A percentile compares a stretch with the other conserved stretches of the same genome.
Conservation (phyloP, 129 eudicot species). For the Flaveria robusta region DNA sequence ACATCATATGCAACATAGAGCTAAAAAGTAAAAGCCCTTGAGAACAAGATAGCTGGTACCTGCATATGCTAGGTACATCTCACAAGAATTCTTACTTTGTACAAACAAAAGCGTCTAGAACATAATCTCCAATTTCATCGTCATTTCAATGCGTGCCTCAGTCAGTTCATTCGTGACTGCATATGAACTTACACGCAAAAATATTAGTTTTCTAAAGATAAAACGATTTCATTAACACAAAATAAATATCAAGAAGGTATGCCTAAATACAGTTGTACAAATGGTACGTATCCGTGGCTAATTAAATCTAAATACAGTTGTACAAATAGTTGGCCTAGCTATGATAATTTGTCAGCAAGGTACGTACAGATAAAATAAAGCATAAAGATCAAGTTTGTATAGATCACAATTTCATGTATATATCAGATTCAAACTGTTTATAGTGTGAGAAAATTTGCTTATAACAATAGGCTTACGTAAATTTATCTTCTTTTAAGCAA, state of each 20-base stretch:
- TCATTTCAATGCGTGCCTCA: neutral
- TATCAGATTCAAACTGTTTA: neutral
- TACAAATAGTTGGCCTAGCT: too few relatives aligned
- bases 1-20: neutral
- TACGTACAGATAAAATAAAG: neutral
- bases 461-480: constrained; percentile 5
- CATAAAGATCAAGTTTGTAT: neutral
- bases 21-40: neutral
- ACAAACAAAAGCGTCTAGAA: neutral
- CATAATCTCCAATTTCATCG: neutral
- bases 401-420: neutral
- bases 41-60: neutral
- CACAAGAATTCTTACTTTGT: neutral
- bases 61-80: neutral
- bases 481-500: neutral
- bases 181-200: neutral
- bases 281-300: too few relatives aligned
- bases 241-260: neutral
- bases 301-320: too few relatives aligned
- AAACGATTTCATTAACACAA: neutral
- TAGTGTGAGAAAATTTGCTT: neutral
- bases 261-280: neutral
- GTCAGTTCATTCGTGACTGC: neutral
- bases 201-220: neutral
- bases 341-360: neutral